Evolutionary conservation across 306 rosid species (phyloP), one percentile per base, ranked within the genome.

Genomic region (Dalbergia cochinchinensis): DNA sequence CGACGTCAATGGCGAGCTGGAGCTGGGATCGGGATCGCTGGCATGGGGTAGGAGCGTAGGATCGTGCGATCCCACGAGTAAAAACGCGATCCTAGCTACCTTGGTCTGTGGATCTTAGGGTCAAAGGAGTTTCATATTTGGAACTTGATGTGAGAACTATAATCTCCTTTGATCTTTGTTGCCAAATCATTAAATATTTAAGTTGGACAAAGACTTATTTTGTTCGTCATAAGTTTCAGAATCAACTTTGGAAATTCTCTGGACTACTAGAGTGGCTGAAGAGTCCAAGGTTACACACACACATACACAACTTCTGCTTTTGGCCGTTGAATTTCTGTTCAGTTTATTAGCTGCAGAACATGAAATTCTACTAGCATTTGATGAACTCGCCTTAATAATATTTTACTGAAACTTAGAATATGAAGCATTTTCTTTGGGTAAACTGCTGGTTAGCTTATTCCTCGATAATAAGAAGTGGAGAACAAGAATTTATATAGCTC

Each of bases 181-280:
- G 59, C 59, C 15, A 59, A 73, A 73, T 59, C 20, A 20, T 66
- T 65, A 64, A 42, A 35, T 69, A 66, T 44, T 73, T 39, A 57
- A 57, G 35, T 35, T 72, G 4, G 12, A 1, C 16, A 35, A 16
- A 54, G 6, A 18, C 37, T 4, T 55, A n/a, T 19, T 72, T 54
- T 6, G 1, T 11, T 55, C 18, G 14, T 18, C 5, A 0, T 54
- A 18, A 12, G 8, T 71, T 54, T 7, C 37, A 5, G 31, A 34
- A 6, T 71, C 50, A 71, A 8, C 33, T 34, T 11, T 71, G 5
- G 67, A 33, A 33, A n/a, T 31, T 50, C 14, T 33, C 64, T 54
- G 11, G 51, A 34, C 18, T 8, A 14, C 15, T 70, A 5, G 19
- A 31, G 60, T 50, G 31, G 31, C 15, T 33, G 5, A 50, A 15